A percentile compares a stretch with the other conserved stretches of the same genome.
These are phyloP conservation scores for Aspergillus luchuensis DNA, from an alignment of 2,329 filamentous ascomycete genomes.

Conservation along the genomic window DNA sequence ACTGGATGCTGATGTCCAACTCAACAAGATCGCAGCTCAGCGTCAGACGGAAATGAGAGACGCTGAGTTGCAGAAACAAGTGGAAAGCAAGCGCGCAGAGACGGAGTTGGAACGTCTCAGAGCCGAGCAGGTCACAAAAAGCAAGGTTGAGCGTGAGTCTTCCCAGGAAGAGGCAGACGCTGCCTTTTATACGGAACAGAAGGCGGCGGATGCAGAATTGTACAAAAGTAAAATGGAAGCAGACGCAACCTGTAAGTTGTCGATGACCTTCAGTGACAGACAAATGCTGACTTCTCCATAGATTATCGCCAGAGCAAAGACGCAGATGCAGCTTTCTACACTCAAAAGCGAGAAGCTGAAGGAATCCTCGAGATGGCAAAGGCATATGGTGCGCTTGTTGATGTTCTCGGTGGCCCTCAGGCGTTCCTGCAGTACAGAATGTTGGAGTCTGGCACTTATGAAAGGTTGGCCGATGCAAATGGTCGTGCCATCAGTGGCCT, in stretches of 20 bases:
- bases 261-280: neutral
- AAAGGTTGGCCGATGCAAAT: slow-evolving; percentile 76
- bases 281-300: slow-evolving; percentile 14
- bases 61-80: slow-evolving; percentile 76
- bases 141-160: slow-evolving; percentile 55
- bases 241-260: slow-evolving; percentile 36
- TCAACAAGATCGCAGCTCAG: slow-evolving; percentile 72
- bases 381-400: slow-evolving; percentile 72
- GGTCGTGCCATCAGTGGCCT: slow-evolving; percentile 73
- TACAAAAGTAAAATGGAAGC: slow-evolving; percentile 47
- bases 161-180: slow-evolving; percentile 51
- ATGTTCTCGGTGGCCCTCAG: slow-evolving; percentile 74
- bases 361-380: slow-evolving; percentile 76
- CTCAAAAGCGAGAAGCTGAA: slow-evolving; percentile 71
- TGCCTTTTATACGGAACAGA: slow-evolving; percentile 52
- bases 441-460: slow-evolving; percentile 79
- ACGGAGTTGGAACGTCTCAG: slow-evolving; percentile 80
- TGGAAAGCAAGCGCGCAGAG: slow-evolving; percentile 74
- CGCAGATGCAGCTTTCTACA: slow-evolving; percentile 47
- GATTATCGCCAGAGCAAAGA: slow-evolving; percentile 35
- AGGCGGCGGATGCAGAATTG: slow-evolving; percentile 54
- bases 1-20: slow-evolving; percentile 72
- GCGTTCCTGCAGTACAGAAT: slow-evolving; percentile 83
- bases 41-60: slow-evolving; percentile 74
- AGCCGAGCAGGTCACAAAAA: slow-evolving; percentile 76